Evolutionary conservation across 805 yeast genomes (phyloP).

Genomic region (Candida odintsovae): DNA sequence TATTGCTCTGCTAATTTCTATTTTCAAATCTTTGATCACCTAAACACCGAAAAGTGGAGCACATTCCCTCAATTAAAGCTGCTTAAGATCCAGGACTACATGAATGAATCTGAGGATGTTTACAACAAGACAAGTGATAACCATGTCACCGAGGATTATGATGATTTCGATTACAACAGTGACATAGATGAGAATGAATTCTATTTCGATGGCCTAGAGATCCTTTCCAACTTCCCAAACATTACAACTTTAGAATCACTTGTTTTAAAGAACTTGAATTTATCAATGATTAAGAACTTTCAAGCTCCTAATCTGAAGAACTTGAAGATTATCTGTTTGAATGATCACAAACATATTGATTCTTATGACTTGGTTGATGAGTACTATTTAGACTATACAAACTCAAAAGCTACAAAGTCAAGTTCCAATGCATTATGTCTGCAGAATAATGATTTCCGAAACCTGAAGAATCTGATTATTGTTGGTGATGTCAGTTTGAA

Average conservation of each 20-base stretch:
- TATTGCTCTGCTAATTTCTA: constrained; percentile 23
- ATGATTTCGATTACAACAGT: constrained; percentile 28
- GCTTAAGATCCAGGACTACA: constrained; percentile 21
- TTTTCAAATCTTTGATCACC: constrained; percentile 15
- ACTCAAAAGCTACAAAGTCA: constrained; percentile 2
- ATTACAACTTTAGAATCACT: constrained; percentile 9
- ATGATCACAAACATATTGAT: constrained; percentile 18
- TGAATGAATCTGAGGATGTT: constrained; percentile 22
- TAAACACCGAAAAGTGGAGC: constrained; percentile 9
- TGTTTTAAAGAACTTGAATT: constrained; percentile 18
- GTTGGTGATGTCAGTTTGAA: constrained; percentile 11
- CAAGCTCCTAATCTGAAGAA: constrained; percentile 9
- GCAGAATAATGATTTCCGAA: constrained; percentile 2
- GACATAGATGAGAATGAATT: constrained; percentile 30
- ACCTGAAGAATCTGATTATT: constrained; percentile 7
- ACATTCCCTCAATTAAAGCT: constrained; percentile 12
- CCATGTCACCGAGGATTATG: constrained; percentile 19
- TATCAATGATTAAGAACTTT: constrained; percentile 15
- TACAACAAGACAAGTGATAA: constrained; percentile 18
- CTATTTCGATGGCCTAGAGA: constrained; percentile 30
- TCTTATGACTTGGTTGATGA: constrained; percentile 15
- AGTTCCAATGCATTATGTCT: constrained; percentile 4
- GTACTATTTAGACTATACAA: background rate
- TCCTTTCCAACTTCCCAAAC: constrained; percentile 14
- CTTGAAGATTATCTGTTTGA: constrained; percentile 17